A percentile compares a stretch with the other conserved stretches of the same genome.
Conservation (phyloP, 2,329 filamentous ascomycete species). For the Cladophialophora psammophila region DNA sequence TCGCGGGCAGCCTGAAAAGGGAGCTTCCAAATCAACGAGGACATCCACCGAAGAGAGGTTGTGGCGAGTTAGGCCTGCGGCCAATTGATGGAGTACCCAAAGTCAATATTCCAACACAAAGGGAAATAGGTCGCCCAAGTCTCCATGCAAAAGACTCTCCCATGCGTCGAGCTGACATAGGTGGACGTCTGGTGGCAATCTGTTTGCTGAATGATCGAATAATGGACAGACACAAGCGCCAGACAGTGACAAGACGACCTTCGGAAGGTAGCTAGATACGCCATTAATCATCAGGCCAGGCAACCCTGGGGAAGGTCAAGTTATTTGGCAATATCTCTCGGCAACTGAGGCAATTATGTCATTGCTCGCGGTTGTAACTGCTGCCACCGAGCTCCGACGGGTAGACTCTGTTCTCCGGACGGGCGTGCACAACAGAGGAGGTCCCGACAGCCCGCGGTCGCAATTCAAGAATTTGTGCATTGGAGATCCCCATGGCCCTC, state of each 20-base stretch:
- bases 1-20: not conserved
- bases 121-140: slow-evolving; percentile 2
- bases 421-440: not conserved
- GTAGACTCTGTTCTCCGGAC: not conserved
- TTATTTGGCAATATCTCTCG: slow-evolving; percentile 1
- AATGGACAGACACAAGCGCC: not conserved
- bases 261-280: not conserved
- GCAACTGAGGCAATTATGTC: slow-evolving; percentile 9
- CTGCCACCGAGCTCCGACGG: slow-evolving; percentile 1
- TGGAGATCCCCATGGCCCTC: not conserved
- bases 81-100: not conserved
- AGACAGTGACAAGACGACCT: slow-evolving; percentile 8
- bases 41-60: not conserved
- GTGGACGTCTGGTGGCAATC: not conserved
- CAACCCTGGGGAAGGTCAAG: not conserved
- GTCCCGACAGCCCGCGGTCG: not conserved
- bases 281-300: slow-evolving; percentile 15
- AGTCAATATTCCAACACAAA: not conserved
- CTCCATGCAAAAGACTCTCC: not conserved
- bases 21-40: not conserved
- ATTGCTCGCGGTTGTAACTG: not conserved
- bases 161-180: not conserved
- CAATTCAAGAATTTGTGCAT: not conserved
- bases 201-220: not conserved
- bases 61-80: not conserved